These are phyloP conservation scores for Laburnicola sp. DNA, from an alignment of 2,329 filamentous ascomycete species.

Conservation along the genomic window DNA sequence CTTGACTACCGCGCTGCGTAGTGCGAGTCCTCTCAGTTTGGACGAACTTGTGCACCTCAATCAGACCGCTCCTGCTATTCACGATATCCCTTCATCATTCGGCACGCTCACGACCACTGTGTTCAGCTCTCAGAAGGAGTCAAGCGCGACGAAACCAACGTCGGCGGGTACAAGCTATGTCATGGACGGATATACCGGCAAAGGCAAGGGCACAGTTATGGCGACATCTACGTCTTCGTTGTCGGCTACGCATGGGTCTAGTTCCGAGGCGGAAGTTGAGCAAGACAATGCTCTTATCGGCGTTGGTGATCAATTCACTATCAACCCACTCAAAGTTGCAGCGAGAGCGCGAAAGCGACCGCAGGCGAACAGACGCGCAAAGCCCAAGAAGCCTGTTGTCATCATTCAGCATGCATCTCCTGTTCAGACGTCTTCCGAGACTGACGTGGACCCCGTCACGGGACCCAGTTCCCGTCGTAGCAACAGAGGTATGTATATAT, in stretches of 20 bases:
- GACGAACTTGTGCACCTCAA: slow-evolving; percentile 22
- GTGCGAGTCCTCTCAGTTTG: slow-evolving; percentile 12
- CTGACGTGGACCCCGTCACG: slow-evolving; percentile 5
- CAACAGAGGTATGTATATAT: slow-evolving; percentile 17
- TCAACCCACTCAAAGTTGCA: slow-evolving; percentile 15
- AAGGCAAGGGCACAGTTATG: slow-evolving; percentile 21
- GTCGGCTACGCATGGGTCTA: slow-evolving; percentile 32
- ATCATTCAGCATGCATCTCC: slow-evolving; percentile 18
- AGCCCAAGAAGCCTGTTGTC: slow-evolving; percentile 28
- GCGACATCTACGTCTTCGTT: slow-evolving; percentile 26
- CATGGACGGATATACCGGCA: slow-evolving; percentile 9
- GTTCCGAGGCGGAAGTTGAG: slow-evolving; percentile 24
- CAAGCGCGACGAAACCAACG: slow-evolving; percentile 32
- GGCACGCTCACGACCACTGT: slow-evolving; percentile 16
- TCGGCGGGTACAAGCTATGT: slow-evolving; percentile 29
- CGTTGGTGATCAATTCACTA: slow-evolving; percentile 22
- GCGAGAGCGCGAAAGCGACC: slow-evolving; percentile 17
- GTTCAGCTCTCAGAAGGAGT: slow-evolving; percentile 23
- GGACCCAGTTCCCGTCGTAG: slow-evolving; percentile 8
- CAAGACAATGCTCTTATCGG: slow-evolving; percentile 18
- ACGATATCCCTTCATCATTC: slow-evolving; percentile 14
- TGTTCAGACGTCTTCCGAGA: slow-evolving; percentile 7
- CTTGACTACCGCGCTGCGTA: slow-evolving; percentile 21
- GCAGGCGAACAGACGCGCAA: slow-evolving; percentile 5
- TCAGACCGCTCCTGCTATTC: slow-evolving; percentile 10